A percentile compares a stretch with the other conserved stretches of the same genome.
Conservation (phyloP, 192 early-diverging fungal genomes). For the Phycomyces nitens region DNA sequence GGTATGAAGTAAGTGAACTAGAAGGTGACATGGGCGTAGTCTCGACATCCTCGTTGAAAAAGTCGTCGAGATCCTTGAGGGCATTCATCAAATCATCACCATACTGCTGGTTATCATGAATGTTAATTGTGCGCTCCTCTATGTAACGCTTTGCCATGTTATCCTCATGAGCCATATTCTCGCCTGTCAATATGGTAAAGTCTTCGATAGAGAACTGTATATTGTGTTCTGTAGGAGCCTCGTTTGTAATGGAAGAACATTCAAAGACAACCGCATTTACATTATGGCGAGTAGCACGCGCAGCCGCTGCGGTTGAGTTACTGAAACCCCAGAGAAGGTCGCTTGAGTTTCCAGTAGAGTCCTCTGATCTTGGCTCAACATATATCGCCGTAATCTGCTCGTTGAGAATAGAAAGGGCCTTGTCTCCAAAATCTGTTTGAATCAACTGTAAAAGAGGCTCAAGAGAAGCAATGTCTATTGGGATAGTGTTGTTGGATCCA, state of each 20-base stretch:
- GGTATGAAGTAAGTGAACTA: conserved; percentile 9
- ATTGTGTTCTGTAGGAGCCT: conserved; percentile 29
- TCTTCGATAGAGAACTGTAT: conserved; percentile 38
- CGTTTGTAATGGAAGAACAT: conserved; percentile 35
- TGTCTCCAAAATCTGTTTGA: conserved; percentile 56
- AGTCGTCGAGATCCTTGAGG: conserved; percentile 43
- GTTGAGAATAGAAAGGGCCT: conserved; percentile 75
- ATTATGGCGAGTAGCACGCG: conserved; percentile 38
- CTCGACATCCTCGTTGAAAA: conserved; percentile 40
- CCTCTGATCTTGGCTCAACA: conserved; percentile 3
- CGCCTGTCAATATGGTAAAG: conserved; percentile 27
- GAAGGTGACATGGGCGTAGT: conserved; percentile 10
- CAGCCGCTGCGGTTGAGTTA: conserved; percentile 17
- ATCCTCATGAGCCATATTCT: conserved; percentile 7
- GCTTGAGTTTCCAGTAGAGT: conserved; percentile 11
- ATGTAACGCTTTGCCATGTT: background rate
- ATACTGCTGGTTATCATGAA: background rate
- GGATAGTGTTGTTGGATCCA: conserved; percentile 13
- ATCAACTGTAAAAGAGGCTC: conserved; percentile 66
- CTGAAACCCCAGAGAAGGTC: conserved; percentile 34
- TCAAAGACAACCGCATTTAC: conserved; percentile 43
- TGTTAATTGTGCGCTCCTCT: conserved; percentile 1
- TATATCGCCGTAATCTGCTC: conserved; percentile 45
- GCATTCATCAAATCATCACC: conserved; percentile 40
- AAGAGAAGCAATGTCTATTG: conserved; percentile 61